Evolutionary conservation across 305 asterid species (phyloP).

Genomic region (Ajuga reptans): DNA sequence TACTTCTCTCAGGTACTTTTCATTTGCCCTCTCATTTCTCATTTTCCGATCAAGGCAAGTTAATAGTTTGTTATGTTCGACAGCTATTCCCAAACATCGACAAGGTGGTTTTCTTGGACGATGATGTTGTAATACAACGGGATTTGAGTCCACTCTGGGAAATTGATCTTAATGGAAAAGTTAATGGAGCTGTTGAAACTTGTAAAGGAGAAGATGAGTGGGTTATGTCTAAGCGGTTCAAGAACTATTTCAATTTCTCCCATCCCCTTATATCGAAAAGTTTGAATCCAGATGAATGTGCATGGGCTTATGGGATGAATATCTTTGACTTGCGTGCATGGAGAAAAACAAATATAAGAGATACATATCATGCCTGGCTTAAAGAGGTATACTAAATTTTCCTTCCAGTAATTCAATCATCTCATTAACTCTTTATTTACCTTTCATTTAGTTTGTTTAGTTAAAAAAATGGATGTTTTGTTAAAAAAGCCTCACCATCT

Average conservation of each 20-base stretch:
- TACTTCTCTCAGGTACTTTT: not conserved
- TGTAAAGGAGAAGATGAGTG: slow-evolving; percentile 92
- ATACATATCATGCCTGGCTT: slow-evolving; percentile 85
- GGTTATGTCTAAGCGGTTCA: slow-evolving; percentile 94
- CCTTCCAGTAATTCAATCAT: slow-evolving; percentile 1
- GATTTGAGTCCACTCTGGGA: slow-evolving; percentile 86
- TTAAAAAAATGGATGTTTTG: not conserved
- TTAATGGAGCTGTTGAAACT: slow-evolving; percentile 97
- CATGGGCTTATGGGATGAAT: slow-evolving; percentile 99
- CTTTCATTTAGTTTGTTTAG: not conserved
- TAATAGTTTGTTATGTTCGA: slow-evolving; percentile 24
- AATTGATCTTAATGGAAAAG: slow-evolving; percentile 71
- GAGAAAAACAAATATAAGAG: slow-evolving; percentile 69
- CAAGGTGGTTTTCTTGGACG: slow-evolving; percentile 92
- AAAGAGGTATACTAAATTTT: slow-evolving; percentile 51
- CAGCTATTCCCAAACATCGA: slow-evolving; percentile 91
- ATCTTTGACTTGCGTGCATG: slow-evolving; percentile 76
- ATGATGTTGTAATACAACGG: slow-evolving; percentile 79
- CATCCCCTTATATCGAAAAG: slow-evolving; percentile 68
- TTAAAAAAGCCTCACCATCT: slow-evolving; percentile 1
- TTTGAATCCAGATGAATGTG: slow-evolving; percentile 88
- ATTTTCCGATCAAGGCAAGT: slow-evolving; percentile 16
- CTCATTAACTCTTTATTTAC: not conserved
- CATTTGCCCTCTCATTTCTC: not conserved
- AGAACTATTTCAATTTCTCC: slow-evolving; percentile 92